Evolutionary conservation across 495 filamentous ascomycete genomes (phyloP).

Genomic region (Aspergillus baeticus): DNA sequence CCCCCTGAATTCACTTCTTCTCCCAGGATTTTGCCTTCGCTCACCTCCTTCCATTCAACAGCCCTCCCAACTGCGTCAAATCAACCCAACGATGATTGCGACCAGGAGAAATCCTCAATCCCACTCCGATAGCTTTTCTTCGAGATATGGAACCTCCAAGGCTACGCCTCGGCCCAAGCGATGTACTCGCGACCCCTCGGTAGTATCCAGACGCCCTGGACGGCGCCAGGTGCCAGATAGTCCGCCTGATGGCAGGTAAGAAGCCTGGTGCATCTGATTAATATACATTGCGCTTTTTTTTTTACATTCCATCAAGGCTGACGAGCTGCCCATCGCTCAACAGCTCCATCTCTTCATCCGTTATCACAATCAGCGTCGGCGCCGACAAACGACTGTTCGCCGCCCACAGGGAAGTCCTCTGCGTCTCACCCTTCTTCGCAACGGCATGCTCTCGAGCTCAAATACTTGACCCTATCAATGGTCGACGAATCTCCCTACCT

Average conservation of each 20-base stretch:
- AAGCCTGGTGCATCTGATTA: neutral
- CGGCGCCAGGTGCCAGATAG: conserved; percentile 27
- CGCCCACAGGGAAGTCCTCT: conserved; percentile 83
- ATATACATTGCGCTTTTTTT: neutral
- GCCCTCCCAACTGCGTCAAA: neutral
- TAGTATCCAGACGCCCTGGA: conserved; percentile 27
- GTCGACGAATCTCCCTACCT: conserved; percentile 68
- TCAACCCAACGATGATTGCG: conserved; percentile 27
- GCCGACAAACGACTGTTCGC: conserved; percentile 80
- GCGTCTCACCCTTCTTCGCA: conserved; percentile 73
- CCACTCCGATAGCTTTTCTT: conserved; percentile 40
- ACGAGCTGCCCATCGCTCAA: conserved; percentile 1
- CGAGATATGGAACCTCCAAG: conserved; percentile 48
- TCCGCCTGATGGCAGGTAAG: conserved; percentile 43
- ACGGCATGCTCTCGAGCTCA: conserved; percentile 23
- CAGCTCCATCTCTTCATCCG: conserved; percentile 63
- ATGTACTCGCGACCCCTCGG: conserved; percentile 28
- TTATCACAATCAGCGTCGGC: conserved; percentile 79
- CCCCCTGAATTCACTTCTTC: neutral
- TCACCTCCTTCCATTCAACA: neutral
- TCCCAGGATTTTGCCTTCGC: neutral
- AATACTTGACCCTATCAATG: conserved; percentile 14
- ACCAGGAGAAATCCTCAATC: conserved; percentile 27
- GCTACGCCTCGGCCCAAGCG: conserved; percentile 31
- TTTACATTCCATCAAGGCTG: neutral